A percentile compares a stretch with the other conserved stretches of the same genome.
Conservation (phyloP, 2,329 filamentous ascomycete genomes). For the Macrophomina tecta region DNA sequence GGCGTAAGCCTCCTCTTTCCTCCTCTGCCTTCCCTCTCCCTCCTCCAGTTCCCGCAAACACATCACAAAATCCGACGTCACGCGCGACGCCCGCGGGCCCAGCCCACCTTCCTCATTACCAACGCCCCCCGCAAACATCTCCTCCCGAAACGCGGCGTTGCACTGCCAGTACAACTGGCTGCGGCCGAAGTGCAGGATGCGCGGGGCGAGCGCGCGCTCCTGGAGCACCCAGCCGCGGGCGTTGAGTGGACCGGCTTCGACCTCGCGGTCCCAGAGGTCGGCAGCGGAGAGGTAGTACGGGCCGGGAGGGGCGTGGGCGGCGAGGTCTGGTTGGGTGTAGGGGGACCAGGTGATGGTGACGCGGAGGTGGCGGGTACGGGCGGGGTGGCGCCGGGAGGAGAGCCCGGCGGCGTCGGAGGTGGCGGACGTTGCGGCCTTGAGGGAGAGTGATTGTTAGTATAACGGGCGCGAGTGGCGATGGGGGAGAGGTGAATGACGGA, state of each 20-base stretch:
- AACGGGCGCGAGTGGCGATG: neutral
- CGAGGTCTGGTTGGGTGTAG: neutral
- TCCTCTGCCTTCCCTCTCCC: neutral
- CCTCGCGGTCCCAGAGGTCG: neutral
- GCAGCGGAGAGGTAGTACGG: neutral
- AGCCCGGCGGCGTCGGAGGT: neutral
- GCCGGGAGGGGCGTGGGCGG: neutral
- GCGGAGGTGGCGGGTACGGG: neutral
- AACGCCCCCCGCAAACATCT: neutral
- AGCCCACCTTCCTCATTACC: neutral
- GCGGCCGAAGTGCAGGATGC: conserved; percentile 31
- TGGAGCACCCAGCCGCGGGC: conserved; percentile 34
- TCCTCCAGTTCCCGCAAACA: neutral
- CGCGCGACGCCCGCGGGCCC: neutral
- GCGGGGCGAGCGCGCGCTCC: conserved; percentile 31
- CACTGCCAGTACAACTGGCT: conserved; percentile 32
- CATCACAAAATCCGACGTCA: neutral
- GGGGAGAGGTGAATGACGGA: neutral
- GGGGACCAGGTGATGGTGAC: neutral
- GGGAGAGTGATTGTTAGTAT: neutral
- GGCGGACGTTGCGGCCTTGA: conserved; percentile 25
- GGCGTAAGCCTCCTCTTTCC: neutral
- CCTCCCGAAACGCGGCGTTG: neutral
- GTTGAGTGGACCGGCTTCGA: conserved; percentile 31
- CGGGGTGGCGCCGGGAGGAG: neutral